Base-by-base conservation (phyloP, 768 basidiomycete genomes). In the Lentinula boryana region DNA sequence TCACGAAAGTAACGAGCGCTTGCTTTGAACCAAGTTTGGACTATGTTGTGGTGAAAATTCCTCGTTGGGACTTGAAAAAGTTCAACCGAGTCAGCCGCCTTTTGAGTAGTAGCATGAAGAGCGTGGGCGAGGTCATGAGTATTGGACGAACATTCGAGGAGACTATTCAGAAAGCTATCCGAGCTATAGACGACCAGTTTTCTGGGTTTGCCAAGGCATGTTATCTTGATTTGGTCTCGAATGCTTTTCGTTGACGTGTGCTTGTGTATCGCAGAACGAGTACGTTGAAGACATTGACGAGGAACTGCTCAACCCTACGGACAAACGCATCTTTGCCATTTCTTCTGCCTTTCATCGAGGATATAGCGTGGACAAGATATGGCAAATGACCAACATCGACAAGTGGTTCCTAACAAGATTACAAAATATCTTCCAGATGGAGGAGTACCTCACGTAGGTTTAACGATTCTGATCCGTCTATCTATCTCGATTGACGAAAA, bases 1-100 rank as follows among this genome's bases (percentile, higher is more conserved):
- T 99, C 59, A 98, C 96, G 56, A 96, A 95, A 72, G 89, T 93
- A 60, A 98, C 96, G 3, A 89, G 87, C 36, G 96, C 97, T 2
- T 99, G 96, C 78, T 99, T 99, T 72, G 96, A 99, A 76, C 97
- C 96, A 5, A 92, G 89, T 67, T 81, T 99, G 77, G 96, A 99
- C 73, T 99, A 99, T 71, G 85, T 89, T 60, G 95, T 98, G 49
- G 95, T 98, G 70, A 98, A 99, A 80, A 97, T 99, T 68, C 96
- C 96, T 59, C 89, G 96, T 64, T 99, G 96, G 96, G 97, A 99
- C 75, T 78, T 98, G 70, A 95, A 95, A 75, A 99, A 99, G 82
- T 99, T 99, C 78, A 93, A 68, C 68, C 86, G 96, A 50, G 96
- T 99, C 68, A 95, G 92, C 71, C 84, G 89, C 61, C 80, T 91